Percentiles rank a stretch among this genome's conserved stretches.
These are phyloP conservation scores for Podila verticillata DNA, from an alignment of 192 early-diverging fungal species.

Conservation along the genomic window DNA sequence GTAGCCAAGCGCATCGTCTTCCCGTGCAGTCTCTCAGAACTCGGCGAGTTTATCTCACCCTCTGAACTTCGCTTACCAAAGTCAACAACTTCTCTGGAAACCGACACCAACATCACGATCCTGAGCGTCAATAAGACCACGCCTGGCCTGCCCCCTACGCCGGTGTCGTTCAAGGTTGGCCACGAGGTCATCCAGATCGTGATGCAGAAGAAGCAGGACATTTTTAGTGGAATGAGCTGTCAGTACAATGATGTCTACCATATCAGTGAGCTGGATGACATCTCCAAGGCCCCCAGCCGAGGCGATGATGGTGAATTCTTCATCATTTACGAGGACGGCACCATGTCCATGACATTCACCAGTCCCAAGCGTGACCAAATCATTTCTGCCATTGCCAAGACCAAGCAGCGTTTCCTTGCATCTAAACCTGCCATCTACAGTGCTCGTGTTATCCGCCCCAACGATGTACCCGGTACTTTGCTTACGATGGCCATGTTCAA, in stretches of 20 bases:
- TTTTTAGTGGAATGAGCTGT: constrained; percentile 73
- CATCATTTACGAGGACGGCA: constrained; percentile 80
- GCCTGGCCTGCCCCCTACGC: constrained; percentile 70
- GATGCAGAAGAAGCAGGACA: constrained; percentile 77
- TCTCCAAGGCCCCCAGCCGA: constrained; percentile 62
- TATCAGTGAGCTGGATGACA: constrained; percentile 83
- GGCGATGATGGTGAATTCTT: constrained; percentile 78
- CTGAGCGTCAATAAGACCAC: constrained; percentile 75
- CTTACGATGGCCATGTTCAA: constrained; percentile 94
- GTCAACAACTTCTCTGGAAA: constrained; percentile 78
- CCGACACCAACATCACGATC: constrained; percentile 70
- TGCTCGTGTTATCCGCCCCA: constrained; percentile 82
- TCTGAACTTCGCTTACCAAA: constrained; percentile 82
- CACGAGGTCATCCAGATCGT: constrained; percentile 86
- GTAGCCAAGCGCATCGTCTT: constrained; percentile 76
- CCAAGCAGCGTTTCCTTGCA: constrained; percentile 74
- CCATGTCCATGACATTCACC: constrained; percentile 70
- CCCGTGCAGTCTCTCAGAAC: constrained; percentile 70
- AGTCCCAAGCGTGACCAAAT: constrained; percentile 79
- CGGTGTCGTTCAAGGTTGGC: constrained; percentile 85
- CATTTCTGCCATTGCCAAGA: constrained; percentile 75
- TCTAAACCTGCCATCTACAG: constrained; percentile 68
- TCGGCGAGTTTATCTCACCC: constrained; percentile 78
- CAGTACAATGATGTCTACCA: constrained; percentile 89
- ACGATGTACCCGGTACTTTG: constrained; percentile 90